A percentile compares a stretch with the other conserved stretches of the same genome.
These are phyloP conservation scores for Cyberlindnera maclurae DNA, from an alignment of 805 yeast species.

Conservation along the genomic window DNA sequence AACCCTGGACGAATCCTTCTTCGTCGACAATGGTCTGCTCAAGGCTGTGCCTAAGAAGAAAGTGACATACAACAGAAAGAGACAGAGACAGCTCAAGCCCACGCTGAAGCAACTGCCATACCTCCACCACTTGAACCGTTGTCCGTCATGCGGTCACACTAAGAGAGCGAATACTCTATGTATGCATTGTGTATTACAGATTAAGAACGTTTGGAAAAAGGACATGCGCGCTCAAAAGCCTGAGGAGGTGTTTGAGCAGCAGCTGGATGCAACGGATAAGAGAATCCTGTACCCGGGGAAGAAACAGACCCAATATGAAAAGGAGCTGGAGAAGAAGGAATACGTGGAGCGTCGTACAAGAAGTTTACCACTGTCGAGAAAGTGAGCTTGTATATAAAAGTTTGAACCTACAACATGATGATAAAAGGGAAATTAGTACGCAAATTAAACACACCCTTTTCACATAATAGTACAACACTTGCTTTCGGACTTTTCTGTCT, in stretches of 20 bases:
- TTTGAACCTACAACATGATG: not conserved
- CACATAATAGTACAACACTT: constrained; percentile 28
- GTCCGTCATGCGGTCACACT: constrained; percentile 93
- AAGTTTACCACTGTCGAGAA: constrained; percentile 44
- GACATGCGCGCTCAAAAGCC: constrained; percentile 26
- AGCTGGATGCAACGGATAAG: constrained; percentile 50
- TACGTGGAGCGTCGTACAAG: constrained; percentile 49
- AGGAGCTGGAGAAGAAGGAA: constrained; percentile 43
- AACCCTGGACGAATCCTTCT: constrained; percentile 27
- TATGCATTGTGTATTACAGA: constrained; percentile 84
- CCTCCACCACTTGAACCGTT: constrained; percentile 70
- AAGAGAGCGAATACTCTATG: constrained; percentile 88
- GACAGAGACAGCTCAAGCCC: constrained; percentile 77
- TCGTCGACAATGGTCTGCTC: constrained; percentile 63
- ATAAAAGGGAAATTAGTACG: too few relatives aligned
- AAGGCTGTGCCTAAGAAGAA: constrained; percentile 94
- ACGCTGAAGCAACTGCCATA: constrained; percentile 76
- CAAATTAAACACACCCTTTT: not conserved
- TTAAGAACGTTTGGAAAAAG: constrained; percentile 63
- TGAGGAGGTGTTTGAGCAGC: constrained; percentile 21
- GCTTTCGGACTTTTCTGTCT: constrained; percentile 20
- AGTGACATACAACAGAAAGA: constrained; percentile 76
- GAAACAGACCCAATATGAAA: constrained; percentile 37
- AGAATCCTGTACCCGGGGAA: constrained; percentile 71
- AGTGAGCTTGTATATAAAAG: constrained; percentile 6